Evolutionary conservation across 2,329 filamentous ascomycete species (phyloP).

Genomic region (Cytospora piceae): DNA sequence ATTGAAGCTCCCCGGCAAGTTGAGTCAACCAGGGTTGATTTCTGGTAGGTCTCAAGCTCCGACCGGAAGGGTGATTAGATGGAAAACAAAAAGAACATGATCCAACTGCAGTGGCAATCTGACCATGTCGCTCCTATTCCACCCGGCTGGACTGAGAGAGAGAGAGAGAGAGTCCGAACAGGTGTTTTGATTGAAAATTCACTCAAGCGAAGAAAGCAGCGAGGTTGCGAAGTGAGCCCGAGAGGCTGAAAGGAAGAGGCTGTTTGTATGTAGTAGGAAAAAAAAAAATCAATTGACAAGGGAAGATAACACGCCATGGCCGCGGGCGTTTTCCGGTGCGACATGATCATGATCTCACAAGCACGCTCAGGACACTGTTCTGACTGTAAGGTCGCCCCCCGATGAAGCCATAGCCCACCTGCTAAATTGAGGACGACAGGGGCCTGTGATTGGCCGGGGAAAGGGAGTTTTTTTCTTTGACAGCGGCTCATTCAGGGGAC

Average conservation of each 20-base stretch:
- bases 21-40: background rate
- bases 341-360: constrained; percentile 24
- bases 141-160: no score
- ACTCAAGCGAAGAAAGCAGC: constrained; percentile 30
- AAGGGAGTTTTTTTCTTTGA: background rate
- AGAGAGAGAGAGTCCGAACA: background rate
- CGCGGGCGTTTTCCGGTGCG: constrained; percentile 17
- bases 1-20: background rate
- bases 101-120: no score
- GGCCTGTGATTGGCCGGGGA: constrained; percentile 13
- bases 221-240: constrained; percentile 2
- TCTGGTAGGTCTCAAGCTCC: background rate
- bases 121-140: no score
- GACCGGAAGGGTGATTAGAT: no score
- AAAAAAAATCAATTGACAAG: background rate
- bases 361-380: constrained; percentile 6
- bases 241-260: constrained; percentile 5
- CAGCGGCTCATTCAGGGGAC: background rate
- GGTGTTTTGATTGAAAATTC: constrained; percentile 7
- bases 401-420: constrained; percentile 24
- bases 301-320: background rate
- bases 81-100: no score
- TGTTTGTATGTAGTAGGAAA: constrained; percentile 5
- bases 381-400: background rate
- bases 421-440: constrained; percentile 23